phyloP scores from a whole-genome alignment of 805 yeast species.

The Jamesozyma spencerorum region DNA sequence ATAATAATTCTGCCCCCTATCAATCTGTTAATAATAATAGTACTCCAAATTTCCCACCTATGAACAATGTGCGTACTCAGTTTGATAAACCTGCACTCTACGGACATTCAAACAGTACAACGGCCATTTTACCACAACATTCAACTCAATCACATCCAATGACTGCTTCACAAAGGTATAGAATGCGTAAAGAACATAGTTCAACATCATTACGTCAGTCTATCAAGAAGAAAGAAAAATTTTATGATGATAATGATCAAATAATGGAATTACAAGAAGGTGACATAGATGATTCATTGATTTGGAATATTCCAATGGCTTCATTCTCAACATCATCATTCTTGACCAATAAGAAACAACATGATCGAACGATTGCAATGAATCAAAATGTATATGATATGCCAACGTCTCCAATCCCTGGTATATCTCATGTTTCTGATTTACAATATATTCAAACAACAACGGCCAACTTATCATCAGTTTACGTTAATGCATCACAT shows the following conservation, averaged over 20 bases:
- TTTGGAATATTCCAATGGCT: conserved; percentile 49
- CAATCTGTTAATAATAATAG: conserved; percentile 6
- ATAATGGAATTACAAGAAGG: conserved; percentile 14
- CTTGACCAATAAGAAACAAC: conserved; percentile 5
- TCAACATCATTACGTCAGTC: conserved; percentile 28
- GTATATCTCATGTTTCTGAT: conserved; percentile 26
- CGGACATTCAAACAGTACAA: conserved; percentile 10
- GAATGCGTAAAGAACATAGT: conserved; percentile 33
- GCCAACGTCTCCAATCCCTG: conserved; percentile 46
- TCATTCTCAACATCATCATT: conserved; percentile 27
- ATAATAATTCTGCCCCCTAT: background rate
- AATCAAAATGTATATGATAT: conserved; percentile 15
- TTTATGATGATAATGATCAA: conserved; percentile 30
- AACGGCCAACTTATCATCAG: conserved; percentile 34
- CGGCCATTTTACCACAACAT: conserved; percentile 7
- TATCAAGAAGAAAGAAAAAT: conserved; percentile 31
- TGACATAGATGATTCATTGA: conserved; percentile 34
- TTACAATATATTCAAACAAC: conserved; percentile 27
- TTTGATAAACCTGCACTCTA: conserved; percentile 4
- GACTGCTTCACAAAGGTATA: conserved; percentile 37
- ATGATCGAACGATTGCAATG: too few relatives aligned
- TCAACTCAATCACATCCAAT: conserved; percentile 9
- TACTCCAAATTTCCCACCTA: conserved; percentile 4
- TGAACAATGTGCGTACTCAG: conserved; percentile 3
- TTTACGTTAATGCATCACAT: conserved; percentile 34